Conservation (phyloP, 1,284 basidiomycete species). For the Porodaedalea pini region DNA sequence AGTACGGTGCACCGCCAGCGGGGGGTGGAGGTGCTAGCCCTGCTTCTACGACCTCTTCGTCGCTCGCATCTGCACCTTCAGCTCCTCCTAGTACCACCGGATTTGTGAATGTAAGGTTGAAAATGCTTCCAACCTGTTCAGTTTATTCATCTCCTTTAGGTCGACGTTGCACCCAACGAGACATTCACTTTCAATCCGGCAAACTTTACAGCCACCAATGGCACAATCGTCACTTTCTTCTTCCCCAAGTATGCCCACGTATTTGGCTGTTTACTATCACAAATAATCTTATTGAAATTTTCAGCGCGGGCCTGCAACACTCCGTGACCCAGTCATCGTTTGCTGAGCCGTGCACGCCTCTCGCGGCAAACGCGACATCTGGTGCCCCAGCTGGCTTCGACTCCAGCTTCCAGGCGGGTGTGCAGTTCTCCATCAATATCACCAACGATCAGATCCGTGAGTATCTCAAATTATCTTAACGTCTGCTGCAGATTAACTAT, state of each 20-base stretch:
- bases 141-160: constrained; percentile 30
- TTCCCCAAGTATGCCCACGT: constrained; percentile 42
- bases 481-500: neutral
- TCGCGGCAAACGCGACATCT: constrained; percentile 33
- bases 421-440: constrained; percentile 47
- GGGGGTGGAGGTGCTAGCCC: constrained; percentile 23
- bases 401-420: constrained; percentile 41
- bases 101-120: constrained; percentile 43
- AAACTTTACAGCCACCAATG: constrained; percentile 28
- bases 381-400: constrained; percentile 46
- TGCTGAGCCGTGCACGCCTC: constrained; percentile 44
- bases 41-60: constrained; percentile 26
- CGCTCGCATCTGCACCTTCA: constrained; percentile 35
- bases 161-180: constrained; percentile 42
- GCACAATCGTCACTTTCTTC: constrained; percentile 50
- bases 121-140: neutral
- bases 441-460: constrained; percentile 35
- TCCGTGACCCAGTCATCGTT: constrained; percentile 57
- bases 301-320: constrained; percentile 35
- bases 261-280: neutral
- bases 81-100: constrained; percentile 40
- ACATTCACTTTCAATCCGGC: constrained; percentile 25
- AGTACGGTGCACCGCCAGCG: constrained; percentile 35
- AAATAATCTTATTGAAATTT: constrained; percentile 1
- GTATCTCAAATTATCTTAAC: neutral